These are phyloP conservation scores for Erodium moschatum DNA, from an alignment of 441 rosid genomes.

Conservation along the genomic window DNA sequence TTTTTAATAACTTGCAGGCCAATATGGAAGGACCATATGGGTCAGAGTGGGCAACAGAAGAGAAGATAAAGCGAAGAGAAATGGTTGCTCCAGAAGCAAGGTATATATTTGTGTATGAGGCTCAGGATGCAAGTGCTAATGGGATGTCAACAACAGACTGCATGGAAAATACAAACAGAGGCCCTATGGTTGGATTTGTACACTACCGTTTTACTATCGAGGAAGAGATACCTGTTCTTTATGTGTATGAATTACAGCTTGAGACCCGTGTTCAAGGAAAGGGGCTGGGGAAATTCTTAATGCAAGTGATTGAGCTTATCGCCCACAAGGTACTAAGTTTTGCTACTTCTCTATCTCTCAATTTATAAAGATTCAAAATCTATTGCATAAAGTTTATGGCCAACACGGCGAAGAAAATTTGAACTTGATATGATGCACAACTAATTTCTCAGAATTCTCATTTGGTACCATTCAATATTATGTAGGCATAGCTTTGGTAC, in stretches of 20 bases:
- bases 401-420: too few species aligned
- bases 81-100: conserved; percentile 67
- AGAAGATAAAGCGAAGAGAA: conserved; percentile 67
- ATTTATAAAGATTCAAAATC: too few species aligned
- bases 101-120: conserved; percentile 49
- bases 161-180: neutral
- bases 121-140: neutral
- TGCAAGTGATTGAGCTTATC: conserved; percentile 72
- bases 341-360: neutral
- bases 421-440: too few species aligned
- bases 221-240: conserved; percentile 74
- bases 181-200: conserved; percentile 55
- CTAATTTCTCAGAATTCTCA: too few species aligned
- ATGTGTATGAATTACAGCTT: conserved; percentile 77
- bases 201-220: conserved; percentile 71
- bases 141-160: too few species aligned
- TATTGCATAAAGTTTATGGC: too few species aligned
- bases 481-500: too few species aligned
- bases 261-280: conserved; percentile 56
- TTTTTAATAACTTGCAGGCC: conserved; percentile 27
- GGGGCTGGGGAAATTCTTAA: conserved; percentile 71
- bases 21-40: conserved; percentile 75
- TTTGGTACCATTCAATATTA: too few species aligned
- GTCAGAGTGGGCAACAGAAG: conserved; percentile 60
- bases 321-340: conserved; percentile 49